phyloP scores from a whole-genome alignment of 2,329 filamentous ascomycete species.

The Amauroascus verrucosus region DNA sequence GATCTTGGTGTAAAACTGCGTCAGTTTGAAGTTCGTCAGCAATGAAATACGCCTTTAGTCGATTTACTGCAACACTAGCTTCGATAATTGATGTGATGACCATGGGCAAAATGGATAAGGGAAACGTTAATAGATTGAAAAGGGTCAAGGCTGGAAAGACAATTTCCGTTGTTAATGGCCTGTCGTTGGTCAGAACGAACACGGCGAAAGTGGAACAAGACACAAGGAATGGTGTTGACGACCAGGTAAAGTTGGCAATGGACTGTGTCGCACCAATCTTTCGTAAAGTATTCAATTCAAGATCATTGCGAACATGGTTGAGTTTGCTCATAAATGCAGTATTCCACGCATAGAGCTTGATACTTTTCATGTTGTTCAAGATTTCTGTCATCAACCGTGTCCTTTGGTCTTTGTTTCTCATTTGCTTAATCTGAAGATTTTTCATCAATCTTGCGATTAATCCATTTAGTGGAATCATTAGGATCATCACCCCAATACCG shows the following conservation, averaged over 20 bases:
- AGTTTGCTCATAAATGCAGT: constrained; percentile 95
- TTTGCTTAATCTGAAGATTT: constrained; percentile 85
- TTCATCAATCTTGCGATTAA: constrained; percentile 90
- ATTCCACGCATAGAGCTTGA: constrained; percentile 97
- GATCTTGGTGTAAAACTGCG: constrained; percentile 60
- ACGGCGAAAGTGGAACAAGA: constrained; percentile 94
- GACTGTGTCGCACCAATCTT: constrained; percentile 94
- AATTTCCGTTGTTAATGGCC: constrained; percentile 81
- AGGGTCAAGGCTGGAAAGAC: constrained; percentile 88
- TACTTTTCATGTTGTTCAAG: constrained; percentile 98
- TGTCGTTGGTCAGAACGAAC: constrained; percentile 74
- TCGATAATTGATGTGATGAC: constrained; percentile 95
- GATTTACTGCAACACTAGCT: constrained; percentile 79
- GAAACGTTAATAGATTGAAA: constrained; percentile 94
- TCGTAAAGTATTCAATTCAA: constrained; percentile 86
- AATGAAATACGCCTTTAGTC: constrained; percentile 71
- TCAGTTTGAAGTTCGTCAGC: constrained; percentile 85
- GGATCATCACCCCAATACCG: constrained; percentile 84
- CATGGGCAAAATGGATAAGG: constrained; percentile 88
- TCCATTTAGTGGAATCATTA: constrained; percentile 96
- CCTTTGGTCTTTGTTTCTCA: constrained; percentile 97
- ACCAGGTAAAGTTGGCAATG: constrained; percentile 96
- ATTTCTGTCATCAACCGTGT: constrained; percentile 95
- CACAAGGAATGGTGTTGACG: constrained; percentile 90
- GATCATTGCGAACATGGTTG: constrained; percentile 89